phyloP scores from a whole-genome alignment of 495 filamentous ascomycete species.

The Penicillium coffeae region DNA sequence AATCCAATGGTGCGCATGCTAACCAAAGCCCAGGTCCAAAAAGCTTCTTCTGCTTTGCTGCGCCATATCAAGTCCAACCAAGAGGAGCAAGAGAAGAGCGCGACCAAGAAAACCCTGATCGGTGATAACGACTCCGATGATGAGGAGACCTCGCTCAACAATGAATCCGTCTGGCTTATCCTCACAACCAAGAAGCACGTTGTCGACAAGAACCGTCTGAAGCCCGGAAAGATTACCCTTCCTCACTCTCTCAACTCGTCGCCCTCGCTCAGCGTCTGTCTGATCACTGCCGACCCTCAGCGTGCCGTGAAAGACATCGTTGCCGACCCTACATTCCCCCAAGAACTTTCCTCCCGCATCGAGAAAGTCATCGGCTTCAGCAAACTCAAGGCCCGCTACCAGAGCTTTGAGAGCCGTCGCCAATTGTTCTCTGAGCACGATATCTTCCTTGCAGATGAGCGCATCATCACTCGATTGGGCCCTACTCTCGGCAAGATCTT shows the following conservation, averaged over 20 bases:
- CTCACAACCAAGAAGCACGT: conserved; percentile 90
- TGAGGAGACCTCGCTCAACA: conserved; percentile 40
- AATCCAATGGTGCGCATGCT: conserved; percentile 15
- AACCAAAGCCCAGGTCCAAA: conserved; percentile 52
- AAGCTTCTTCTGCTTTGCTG: conserved; percentile 77
- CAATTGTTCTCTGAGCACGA: conserved; percentile 82
- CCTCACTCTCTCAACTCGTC: conserved; percentile 68
- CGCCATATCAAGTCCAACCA: conserved; percentile 70
- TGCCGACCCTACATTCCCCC: conserved; percentile 68
- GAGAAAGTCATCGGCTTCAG: conserved; percentile 74
- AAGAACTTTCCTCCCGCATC: conserved; percentile 65
- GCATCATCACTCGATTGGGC: conserved; percentile 74
- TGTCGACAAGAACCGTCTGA: conserved; percentile 67
- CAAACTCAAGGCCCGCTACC: conserved; percentile 83
- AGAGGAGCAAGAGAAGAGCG: conserved; percentile 49
- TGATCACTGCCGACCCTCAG: conserved; percentile 85
- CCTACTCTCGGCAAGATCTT: conserved; percentile 79
- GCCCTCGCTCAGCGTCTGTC: conserved; percentile 65
- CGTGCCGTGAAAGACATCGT: conserved; percentile 85
- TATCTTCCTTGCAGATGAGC: conserved; percentile 82
- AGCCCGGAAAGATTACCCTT: conserved; percentile 64
- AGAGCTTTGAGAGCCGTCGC: conserved; percentile 77
- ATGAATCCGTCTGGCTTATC: conserved; percentile 74
- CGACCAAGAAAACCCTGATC: conserved; percentile 72
- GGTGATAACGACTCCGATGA: conserved; percentile 51